phyloP scores from a whole-genome alignment of 441 rosid genomes.

The Codiaeum variegatum region DNA sequence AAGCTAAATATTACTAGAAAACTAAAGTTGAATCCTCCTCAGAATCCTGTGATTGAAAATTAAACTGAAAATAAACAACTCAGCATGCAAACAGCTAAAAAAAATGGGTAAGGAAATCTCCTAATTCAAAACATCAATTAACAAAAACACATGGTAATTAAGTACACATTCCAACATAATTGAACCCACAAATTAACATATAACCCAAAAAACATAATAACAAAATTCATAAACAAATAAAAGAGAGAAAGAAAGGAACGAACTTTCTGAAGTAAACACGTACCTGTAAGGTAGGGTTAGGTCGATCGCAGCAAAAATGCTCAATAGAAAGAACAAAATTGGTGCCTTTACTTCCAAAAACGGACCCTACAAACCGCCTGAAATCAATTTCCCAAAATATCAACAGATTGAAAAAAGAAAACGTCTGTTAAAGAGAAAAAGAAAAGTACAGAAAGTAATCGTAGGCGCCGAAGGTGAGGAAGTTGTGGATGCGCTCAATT shows the following conservation, averaged over 20 bases:
- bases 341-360: constrained; percentile 62
- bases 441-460: constrained; percentile 56
- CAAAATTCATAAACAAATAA: neutral
- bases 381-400: constrained; percentile 10
- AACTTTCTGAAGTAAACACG: neutral
- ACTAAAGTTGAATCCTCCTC: neutral
- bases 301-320: constrained; percentile 71
- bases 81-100: neutral
- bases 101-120: neutral
- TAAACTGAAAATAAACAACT: neutral
- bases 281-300: constrained; percentile 80
- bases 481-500: constrained; percentile 60
- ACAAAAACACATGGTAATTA: neutral
- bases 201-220: neutral
- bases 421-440: neutral
- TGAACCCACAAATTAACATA: neutral
- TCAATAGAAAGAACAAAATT: constrained; percentile 51
- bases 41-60: neutral
- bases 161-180: neutral
- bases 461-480: constrained; percentile 85
- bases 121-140: neutral
- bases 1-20: neutral
- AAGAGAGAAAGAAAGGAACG: neutral
- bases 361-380: constrained; percentile 51
- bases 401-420: neutral